These are phyloP conservation scores for Zalaria sp. DNA, from an alignment of 2,329 filamentous ascomycete genomes.

Conservation along the genomic window DNA sequence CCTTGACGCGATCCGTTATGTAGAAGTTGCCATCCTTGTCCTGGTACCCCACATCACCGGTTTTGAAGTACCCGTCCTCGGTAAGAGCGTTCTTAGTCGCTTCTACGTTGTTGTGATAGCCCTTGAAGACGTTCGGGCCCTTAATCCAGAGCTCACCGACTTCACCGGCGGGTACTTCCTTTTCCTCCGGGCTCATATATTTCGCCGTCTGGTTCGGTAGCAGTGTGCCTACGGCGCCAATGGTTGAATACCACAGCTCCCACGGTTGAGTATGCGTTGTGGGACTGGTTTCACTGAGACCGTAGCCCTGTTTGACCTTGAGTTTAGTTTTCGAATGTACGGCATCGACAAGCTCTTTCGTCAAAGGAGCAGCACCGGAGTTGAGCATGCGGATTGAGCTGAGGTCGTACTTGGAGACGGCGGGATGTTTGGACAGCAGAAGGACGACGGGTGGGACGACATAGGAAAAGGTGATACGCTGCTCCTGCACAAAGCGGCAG, in stretches of 20 bases:
- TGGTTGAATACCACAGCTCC: conserved; percentile 60
- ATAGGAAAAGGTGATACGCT: conserved; percentile 64
- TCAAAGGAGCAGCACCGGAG: conserved; percentile 75
- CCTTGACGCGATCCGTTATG: conserved; percentile 76
- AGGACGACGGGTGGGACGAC: conserved; percentile 77
- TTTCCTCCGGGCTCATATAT: conserved; percentile 51
- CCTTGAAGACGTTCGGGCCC: conserved; percentile 68
- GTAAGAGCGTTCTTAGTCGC: conserved; percentile 60
- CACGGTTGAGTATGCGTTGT: conserved; percentile 58
- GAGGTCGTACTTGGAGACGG: conserved; percentile 69
- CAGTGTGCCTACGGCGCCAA: conserved; percentile 67
- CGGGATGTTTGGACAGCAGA: conserved; percentile 63
- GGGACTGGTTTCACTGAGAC: conserved; percentile 74
- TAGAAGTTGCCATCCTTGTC: conserved; percentile 70
- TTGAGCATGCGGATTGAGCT: conserved; percentile 70
- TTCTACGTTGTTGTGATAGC: conserved; percentile 61
- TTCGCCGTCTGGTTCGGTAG: conserved; percentile 69
- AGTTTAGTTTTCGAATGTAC: conserved; percentile 62
- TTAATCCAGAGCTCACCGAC: conserved; percentile 50
- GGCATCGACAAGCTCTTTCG: conserved; percentile 61
- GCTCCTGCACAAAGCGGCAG: conserved; percentile 61
- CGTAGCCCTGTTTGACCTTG: conserved; percentile 85
- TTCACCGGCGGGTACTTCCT: conserved; percentile 48
- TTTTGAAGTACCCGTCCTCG: conserved; percentile 74
- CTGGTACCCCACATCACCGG: conserved; percentile 72